phyloP scores from a whole-genome alignment of 208 protist species.

The Acanthamoeba royreba region DNA sequence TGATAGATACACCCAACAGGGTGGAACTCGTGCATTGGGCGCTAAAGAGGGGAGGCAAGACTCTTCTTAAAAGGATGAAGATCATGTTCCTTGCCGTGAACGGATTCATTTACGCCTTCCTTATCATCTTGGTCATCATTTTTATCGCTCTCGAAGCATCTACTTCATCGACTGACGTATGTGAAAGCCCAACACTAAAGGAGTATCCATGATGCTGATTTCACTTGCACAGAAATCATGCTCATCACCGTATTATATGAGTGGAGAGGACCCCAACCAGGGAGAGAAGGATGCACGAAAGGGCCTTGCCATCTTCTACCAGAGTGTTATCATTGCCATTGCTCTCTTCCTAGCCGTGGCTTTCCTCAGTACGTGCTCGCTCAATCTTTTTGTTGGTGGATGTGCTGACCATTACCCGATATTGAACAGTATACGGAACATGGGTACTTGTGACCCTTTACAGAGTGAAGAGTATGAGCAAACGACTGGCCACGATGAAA shows the following conservation, averaged over 20 bases:
- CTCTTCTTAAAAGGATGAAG: not conserved
- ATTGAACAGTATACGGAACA: not conserved
- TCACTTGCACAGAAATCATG: not conserved
- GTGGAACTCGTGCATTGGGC: not conserved
- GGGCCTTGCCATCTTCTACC: conserved; percentile 12
- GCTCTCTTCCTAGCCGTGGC: not conserved
- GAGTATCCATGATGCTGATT: not conserved
- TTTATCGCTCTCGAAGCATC: not conserved
- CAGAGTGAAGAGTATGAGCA: not conserved
- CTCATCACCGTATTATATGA: not conserved
- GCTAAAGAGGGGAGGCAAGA: not conserved
- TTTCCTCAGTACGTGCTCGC: not conserved
- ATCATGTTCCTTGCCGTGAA: not conserved
- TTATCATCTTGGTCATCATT: not conserved
- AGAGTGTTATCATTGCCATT: not conserved
- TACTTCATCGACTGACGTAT: not conserved
- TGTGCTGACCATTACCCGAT: not conserved
- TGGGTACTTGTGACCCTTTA: not conserved
- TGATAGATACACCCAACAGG: not conserved
- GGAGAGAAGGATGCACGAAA: not conserved
- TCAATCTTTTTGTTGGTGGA: not conserved
- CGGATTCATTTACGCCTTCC: not conserved
- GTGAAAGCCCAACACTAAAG: not conserved
- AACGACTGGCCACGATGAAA: not conserved
- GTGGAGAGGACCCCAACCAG: not conserved